These are phyloP conservation scores for Fusarium illudens DNA, from an alignment of 2,329 filamentous ascomycete species.

Conservation along the genomic window DNA sequence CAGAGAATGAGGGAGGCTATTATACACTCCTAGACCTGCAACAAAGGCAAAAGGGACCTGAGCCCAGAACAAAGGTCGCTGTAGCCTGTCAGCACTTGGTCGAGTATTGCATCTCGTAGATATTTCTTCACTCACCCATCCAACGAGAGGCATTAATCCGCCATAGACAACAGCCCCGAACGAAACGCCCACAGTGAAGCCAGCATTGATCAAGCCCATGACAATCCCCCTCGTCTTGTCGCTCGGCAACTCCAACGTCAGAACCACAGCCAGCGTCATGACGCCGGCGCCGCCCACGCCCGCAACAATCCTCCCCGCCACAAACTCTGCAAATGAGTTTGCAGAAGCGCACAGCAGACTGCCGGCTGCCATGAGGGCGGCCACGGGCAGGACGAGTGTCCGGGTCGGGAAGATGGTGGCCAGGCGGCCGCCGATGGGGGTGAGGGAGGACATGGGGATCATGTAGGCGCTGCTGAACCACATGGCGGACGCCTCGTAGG, in stretches of 20 bases:
- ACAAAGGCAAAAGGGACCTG: slow-evolving; percentile 72
- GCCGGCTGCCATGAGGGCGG: slow-evolving; percentile 67
- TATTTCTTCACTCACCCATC: slow-evolving; percentile 69
- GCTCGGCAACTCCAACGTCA: slow-evolving; percentile 77
- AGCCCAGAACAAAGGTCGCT: slow-evolving; percentile 77
- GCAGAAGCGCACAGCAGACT: slow-evolving; percentile 71
- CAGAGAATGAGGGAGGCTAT: slow-evolving; percentile 66
- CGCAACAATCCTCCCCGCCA: slow-evolving; percentile 72
- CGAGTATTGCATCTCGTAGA: background rate
- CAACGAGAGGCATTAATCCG: slow-evolving; percentile 67
- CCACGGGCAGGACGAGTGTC: slow-evolving; percentile 69
- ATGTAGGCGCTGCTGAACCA: slow-evolving; percentile 87
- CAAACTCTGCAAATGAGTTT: slow-evolving; percentile 66
- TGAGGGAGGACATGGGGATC: slow-evolving; percentile 66
- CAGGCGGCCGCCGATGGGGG: slow-evolving; percentile 76
- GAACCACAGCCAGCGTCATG: slow-evolving; percentile 76
- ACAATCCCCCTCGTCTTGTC: slow-evolving; percentile 74
- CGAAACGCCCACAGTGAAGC: slow-evolving; percentile 75
- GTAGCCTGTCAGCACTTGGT: slow-evolving; percentile 9
- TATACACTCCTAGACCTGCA: slow-evolving; percentile 68
- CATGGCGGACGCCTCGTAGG: slow-evolving; percentile 74
- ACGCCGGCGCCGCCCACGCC: slow-evolving; percentile 77
- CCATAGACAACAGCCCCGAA: slow-evolving; percentile 77
- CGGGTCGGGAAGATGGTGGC: slow-evolving; percentile 77
- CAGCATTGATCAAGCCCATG: slow-evolving; percentile 77